Conservation (phyloP, 768 basidiomycete species). For the Russula brevipes region DNA sequence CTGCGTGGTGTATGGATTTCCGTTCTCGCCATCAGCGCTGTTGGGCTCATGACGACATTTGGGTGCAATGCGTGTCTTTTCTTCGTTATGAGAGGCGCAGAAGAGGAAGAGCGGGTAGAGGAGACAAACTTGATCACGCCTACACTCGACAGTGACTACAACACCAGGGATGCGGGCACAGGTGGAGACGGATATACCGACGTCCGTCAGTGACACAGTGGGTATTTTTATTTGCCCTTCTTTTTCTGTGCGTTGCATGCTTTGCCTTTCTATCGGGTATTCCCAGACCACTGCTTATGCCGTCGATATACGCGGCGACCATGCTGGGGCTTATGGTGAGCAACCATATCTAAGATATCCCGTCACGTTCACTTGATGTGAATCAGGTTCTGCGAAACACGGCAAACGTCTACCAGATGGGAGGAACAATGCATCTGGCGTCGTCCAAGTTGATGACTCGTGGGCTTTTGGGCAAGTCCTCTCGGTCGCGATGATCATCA, state of each 20-base stretch:
- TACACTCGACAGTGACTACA: no score
- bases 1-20: slow-evolving; percentile 10
- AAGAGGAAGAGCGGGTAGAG: neutral
- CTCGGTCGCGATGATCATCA: slow-evolving; percentile 15
- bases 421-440: neutral
- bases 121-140: neutral
- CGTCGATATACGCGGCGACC: slow-evolving; percentile 6
- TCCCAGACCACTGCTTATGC: neutral
- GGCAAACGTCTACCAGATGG: neutral
- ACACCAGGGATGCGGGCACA: neutral
- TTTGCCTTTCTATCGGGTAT: neutral
- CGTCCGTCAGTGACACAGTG: neutral
- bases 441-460: neutral
- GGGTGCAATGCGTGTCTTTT: neutral
- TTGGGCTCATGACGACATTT: slow-evolving; percentile 3
- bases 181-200: neutral
- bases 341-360: neutral
- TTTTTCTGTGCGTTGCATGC: slow-evolving; percentile 9
- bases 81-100: neutral
- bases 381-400: slow-evolving; percentile 11
- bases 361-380: neutral
- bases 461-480: slow-evolving; percentile 22
- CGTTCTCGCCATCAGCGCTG: slow-evolving; percentile 1
- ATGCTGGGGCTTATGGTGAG: slow-evolving; percentile 21
- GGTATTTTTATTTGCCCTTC: slow-evolving; percentile 7